Conservation (phyloP, 371 early-diverging fungal species). For the Actinomucor elegans region DNA sequence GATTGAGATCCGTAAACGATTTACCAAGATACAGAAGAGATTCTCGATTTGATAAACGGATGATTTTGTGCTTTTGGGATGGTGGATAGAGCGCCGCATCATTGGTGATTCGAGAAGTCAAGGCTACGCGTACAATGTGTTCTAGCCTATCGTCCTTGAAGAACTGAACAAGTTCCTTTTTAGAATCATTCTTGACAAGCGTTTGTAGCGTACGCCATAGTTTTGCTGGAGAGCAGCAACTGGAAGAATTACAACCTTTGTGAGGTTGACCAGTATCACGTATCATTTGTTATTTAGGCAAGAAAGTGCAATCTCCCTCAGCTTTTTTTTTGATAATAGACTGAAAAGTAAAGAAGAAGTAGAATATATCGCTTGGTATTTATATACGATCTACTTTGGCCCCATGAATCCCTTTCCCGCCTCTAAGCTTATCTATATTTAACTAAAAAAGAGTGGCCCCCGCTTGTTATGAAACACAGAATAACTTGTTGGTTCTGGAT, state of each 20-base stretch:
- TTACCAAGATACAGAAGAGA: constrained; percentile 13
- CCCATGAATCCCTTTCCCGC: too few species aligned
- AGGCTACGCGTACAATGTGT: constrained; percentile 24
- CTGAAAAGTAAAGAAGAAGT: too few species aligned
- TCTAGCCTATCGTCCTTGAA: constrained; percentile 19
- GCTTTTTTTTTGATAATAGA: too few species aligned
- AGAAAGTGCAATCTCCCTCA: too few species aligned
- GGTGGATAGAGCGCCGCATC: constrained; percentile 21
- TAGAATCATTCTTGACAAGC: constrained; percentile 16
- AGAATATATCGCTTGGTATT: too few species aligned
- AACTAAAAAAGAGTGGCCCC: too few species aligned
- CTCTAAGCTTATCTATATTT: too few species aligned
- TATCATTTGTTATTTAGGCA: too few species aligned
- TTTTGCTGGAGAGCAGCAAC: constrained; percentile 28
- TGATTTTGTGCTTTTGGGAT: constrained; percentile 21
- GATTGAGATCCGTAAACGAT: constrained; percentile 18
- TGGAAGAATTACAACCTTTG: constrained; percentile 27
- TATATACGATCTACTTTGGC: too few species aligned
- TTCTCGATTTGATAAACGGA: constrained; percentile 10
- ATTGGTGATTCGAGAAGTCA: constrained; percentile 25
- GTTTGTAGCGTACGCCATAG: constrained; percentile 28
- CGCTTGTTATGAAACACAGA: too few species aligned
- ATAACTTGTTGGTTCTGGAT: too few species aligned
- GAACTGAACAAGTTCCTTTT: constrained; percentile 9
- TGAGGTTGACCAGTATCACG: constrained; percentile 10